A percentile compares a stretch with the other conserved stretches of the same genome.
phyloP scores from a whole-genome alignment of 306 rosid genomes.

The Castanospermum australe region DNA sequence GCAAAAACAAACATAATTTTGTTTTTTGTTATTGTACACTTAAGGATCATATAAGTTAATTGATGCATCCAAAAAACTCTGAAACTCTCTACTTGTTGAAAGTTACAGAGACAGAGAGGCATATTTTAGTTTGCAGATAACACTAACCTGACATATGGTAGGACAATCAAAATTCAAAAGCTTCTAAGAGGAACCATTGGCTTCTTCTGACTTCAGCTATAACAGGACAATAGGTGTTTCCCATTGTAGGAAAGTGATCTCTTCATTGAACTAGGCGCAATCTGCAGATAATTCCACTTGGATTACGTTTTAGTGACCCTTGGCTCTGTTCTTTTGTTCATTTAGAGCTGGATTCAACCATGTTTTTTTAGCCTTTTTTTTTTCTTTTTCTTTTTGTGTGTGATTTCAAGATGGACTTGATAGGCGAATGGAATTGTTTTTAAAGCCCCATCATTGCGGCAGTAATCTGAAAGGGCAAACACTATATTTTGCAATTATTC shows the following conservation, averaged over 20 bases:
- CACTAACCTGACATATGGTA: not conserved
- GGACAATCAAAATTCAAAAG: constrained; percentile 25
- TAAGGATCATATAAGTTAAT: not conserved
- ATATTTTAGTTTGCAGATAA: not conserved
- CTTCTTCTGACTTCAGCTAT: constrained; percentile 15
- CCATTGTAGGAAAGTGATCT: constrained; percentile 48
- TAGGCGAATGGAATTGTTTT: too few relatives aligned
- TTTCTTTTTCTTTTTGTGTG: not conserved
- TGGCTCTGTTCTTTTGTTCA: too few relatives aligned
- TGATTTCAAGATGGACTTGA: too few relatives aligned
- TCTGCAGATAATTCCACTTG: not conserved
- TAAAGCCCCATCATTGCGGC: too few relatives aligned
- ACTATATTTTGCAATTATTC: not conserved
- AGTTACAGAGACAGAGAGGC: not conserved
- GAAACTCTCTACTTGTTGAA: constrained; percentile 29
- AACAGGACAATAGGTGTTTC: constrained; percentile 7
- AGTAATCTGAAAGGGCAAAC: not conserved
- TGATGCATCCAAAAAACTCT: not conserved
- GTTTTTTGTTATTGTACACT: not conserved
- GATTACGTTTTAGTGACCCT: too few relatives aligned
- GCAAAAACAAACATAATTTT: too few relatives aligned
- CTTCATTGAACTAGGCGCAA: constrained; percentile 33
- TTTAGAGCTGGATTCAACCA: not conserved
- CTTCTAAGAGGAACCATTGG: constrained; percentile 31
- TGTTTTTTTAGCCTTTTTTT: not conserved